Base-by-base conservation (phyloP, 2,329 filamentous ascomycete genomes). In the Fusarium dimerum region DNA sequence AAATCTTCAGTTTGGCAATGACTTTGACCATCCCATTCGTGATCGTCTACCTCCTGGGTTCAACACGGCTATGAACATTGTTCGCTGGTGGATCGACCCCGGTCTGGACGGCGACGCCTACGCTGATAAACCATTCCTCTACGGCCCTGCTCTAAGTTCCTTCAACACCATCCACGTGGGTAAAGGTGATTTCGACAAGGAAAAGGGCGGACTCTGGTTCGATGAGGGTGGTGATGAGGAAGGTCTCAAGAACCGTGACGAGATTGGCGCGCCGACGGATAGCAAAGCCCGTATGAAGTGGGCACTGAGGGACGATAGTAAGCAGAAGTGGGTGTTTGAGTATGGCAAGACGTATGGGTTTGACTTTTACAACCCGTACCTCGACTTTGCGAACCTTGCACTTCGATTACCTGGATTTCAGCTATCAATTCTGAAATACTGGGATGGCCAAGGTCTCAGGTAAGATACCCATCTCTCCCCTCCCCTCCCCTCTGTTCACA, bases 11-110 rank as follows among this genome's bases (percentile, higher is more conserved):
- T 96, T 96, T 64, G 94, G 93, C 40, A 97, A 97, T 70, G 92
- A 97, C 76, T 97, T 97, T 68, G 92, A 96, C 66, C 84, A 89
- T 46, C 90, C 94, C 0, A 94, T 99, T 62, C 84, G 91, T 30
- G 88, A 96, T 68, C 83, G 86, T 15, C 78, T 99, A 2, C 93
- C 94, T 0, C 90, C 90, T 0, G 92, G 93, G 0, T 96, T 96
- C 72, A 85, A 84, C 67, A 87, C 90, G 10, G 92, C 92, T 0
- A 85, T 97, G 72, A 86, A 85, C 47, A 87, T 96, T 41, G 90
- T 96, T 29, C 90, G 89, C 63, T 95, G 90, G 88, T 89, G 86
- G 76, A 88, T 97, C 45, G 93, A 99, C 67, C 93, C 93, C 0
- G 90, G 92, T 0, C 75, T 99, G 1, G 91, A 97, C 9, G 92